Conservation (phyloP, 2,329 filamentous ascomycete species). For the Stemphylium vesicarium region DNA sequence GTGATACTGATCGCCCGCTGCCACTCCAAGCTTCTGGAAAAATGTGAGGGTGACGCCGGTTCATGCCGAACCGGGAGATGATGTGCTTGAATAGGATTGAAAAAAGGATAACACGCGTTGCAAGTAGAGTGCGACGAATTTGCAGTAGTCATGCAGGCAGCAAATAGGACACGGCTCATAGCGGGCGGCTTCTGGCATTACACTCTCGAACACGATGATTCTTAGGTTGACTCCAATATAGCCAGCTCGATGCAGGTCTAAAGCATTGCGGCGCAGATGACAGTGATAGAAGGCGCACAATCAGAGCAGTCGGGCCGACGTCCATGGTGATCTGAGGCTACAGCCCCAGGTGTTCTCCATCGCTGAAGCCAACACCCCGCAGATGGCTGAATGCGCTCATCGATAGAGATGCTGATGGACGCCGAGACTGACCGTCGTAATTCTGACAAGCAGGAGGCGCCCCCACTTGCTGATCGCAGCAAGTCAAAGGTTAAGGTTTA, state of each 20-base stretch:
- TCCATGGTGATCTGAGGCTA: slow-evolving; percentile 4
- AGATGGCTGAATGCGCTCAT: neutral
- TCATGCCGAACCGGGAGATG: slow-evolving; percentile 14
- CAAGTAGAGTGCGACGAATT: slow-evolving; percentile 29
- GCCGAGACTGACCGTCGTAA: slow-evolving; percentile 13
- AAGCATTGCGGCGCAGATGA: neutral
- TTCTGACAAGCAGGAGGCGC: slow-evolving; percentile 4
- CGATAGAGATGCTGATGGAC: slow-evolving; percentile 7
- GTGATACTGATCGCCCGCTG: slow-evolving; percentile 7
- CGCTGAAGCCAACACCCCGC: slow-evolving; percentile 17
- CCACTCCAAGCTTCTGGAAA: slow-evolving; percentile 35
- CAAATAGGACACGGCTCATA: slow-evolving; percentile 19
- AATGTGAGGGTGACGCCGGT: slow-evolving; percentile 18
- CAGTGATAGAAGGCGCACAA: neutral
- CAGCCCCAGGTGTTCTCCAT: slow-evolving; percentile 8
- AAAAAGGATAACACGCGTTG: slow-evolving; percentile 18
- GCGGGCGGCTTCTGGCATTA: slow-evolving; percentile 17
- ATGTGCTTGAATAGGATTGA: slow-evolving; percentile 18
- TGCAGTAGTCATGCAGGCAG: slow-evolving; percentile 21
- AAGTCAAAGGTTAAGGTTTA: slow-evolving; percentile 22
- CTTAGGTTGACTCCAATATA: neutral
- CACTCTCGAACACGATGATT: slow-evolving; percentile 6
- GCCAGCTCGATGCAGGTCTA: neutral
- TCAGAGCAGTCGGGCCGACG: slow-evolving; percentile 5
- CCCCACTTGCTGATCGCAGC: slow-evolving; percentile 27